These are phyloP conservation scores for Pseudogymnoascus sp. DNA, from an alignment of 2,329 filamentous ascomycete species.

Conservation along the genomic window DNA sequence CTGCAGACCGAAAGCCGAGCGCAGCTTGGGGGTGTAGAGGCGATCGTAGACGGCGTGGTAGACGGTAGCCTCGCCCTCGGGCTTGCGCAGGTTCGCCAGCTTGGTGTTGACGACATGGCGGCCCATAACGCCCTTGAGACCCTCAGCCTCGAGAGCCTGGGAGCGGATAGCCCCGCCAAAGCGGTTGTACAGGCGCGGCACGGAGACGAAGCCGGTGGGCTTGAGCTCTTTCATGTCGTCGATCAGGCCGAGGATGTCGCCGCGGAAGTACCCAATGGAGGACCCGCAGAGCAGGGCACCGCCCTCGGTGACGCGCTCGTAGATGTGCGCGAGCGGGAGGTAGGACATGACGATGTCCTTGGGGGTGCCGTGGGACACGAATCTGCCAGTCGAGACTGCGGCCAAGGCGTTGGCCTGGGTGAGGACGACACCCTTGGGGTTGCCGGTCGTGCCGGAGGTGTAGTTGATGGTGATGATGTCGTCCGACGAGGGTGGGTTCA, in stretches of 20 bases:
- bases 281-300: conserved; percentile 61
- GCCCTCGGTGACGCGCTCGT: conserved; percentile 77
- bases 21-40: conserved; percentile 85
- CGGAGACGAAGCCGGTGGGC: conserved; percentile 76
- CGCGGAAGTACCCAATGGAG: conserved; percentile 85
- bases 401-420: conserved; percentile 76
- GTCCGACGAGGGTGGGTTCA: conserved; percentile 61
- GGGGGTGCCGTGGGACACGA: conserved; percentile 39
- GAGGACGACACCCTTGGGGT: conserved; percentile 75
- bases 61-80: conserved; percentile 66
- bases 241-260: conserved; percentile 74
- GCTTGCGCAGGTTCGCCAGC: conserved; percentile 64
- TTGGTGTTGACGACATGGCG: conserved; percentile 74
- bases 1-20: conserved; percentile 72
- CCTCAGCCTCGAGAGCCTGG: conserved; percentile 68
- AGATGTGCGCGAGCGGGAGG: conserved; percentile 90
- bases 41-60: conserved; percentile 71
- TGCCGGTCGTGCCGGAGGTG: conserved; percentile 76
- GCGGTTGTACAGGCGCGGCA: conserved; percentile 84
- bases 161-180: conserved; percentile 77
- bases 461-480: conserved; percentile 88
- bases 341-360: conserved; percentile 71
- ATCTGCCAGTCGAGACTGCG: conserved; percentile 53
- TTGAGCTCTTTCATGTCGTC: conserved; percentile 85
- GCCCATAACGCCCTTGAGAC: conserved; percentile 72